A percentile compares a stretch with the other conserved stretches of the same genome.
phyloP scores from a whole-genome alignment of 257 asterid genomes.

The Solanum pinnatisectum region DNA sequence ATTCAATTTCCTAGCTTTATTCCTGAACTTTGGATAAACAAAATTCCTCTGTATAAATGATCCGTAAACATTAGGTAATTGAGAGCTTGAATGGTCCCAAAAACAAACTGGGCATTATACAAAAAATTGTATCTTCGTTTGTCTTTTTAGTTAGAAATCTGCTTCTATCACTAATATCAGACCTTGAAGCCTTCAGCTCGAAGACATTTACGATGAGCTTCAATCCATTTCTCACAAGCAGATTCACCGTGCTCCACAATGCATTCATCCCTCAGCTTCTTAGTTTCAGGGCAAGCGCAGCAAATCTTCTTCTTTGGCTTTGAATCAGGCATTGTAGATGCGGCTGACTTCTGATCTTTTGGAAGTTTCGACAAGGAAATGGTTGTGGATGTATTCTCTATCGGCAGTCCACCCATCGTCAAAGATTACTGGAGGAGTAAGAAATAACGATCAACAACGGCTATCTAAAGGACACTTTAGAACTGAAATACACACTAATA shows the following conservation, averaged over 20 bases:
- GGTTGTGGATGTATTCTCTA: slow-evolving; percentile 28
- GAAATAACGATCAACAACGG: not conserved
- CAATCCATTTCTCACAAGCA: slow-evolving; percentile 72
- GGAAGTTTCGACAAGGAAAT: slow-evolving; percentile 25
- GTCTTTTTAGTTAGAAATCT: not conserved
- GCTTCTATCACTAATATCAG: slow-evolving; percentile 12
- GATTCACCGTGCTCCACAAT: slow-evolving; percentile 74
- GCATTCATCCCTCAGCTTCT: slow-evolving; percentile 79
- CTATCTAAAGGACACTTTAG: not conserved
- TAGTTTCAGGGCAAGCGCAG: slow-evolving; percentile 95
- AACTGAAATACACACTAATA: not conserved
- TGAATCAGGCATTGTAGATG: slow-evolving; percentile 30
- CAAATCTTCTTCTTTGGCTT: slow-evolving; percentile 91
- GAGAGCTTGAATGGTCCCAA: not conserved
- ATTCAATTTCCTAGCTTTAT: not conserved
- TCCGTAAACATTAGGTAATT: not conserved
- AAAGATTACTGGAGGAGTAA: not conserved
- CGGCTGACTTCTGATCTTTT: slow-evolving; percentile 38
- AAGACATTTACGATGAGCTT: slow-evolving; percentile 78
- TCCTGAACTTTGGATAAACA: not conserved
- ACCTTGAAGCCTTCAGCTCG: slow-evolving; percentile 90
- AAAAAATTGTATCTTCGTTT: not conserved
- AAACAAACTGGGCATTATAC: not conserved
- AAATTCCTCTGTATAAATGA: not conserved
- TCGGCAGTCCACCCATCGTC: slow-evolving; percentile 45